These are phyloP conservation scores for Apophysomyces sp. DNA, from an alignment of 371 early-diverging fungal species.

Conservation along the genomic window DNA sequence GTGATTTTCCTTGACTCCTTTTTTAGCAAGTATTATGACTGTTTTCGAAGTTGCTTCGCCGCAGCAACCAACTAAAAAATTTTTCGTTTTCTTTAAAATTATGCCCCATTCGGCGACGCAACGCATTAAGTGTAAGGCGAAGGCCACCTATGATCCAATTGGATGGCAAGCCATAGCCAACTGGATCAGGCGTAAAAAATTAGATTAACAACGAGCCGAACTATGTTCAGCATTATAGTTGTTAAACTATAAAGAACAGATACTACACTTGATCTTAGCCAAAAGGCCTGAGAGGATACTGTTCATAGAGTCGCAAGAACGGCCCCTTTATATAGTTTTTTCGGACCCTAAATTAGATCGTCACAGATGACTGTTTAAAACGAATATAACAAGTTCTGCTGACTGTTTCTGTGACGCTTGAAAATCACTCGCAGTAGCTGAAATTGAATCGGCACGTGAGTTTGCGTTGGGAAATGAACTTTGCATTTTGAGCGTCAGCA, in stretches of 20 bases:
- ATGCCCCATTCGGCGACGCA: slow-evolving; percentile 18
- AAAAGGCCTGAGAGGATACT: slow-evolving; percentile 64
- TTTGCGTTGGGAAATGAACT: too few species aligned
- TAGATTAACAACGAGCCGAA: slow-evolving; percentile 41
- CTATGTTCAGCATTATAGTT: slow-evolving; percentile 52
- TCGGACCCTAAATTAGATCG: background rate
- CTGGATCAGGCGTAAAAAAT: slow-evolving; percentile 40
- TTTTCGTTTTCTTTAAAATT: slow-evolving; percentile 14
- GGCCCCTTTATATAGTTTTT: slow-evolving; percentile 18
- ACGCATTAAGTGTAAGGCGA: slow-evolving; percentile 24
- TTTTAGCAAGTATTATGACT: too few species aligned
- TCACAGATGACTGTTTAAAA: too few species aligned
- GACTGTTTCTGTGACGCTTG: too few species aligned
- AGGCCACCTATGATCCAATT: slow-evolving; percentile 21
- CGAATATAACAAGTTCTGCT: too few species aligned
- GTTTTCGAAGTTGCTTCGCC: too few species aligned
- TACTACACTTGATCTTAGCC: slow-evolving; percentile 81
- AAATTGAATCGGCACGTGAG: too few species aligned
- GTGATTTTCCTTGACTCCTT: background rate
- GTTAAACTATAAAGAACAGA: slow-evolving; percentile 73
- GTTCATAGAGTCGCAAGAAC: slow-evolving; percentile 18
- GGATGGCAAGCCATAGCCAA: slow-evolving; percentile 21
- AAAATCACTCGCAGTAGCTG: too few species aligned
- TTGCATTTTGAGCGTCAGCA: too few species aligned
- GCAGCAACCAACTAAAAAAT: too few species aligned